These are phyloP conservation scores for Leccinum fuscescens DNA, from an alignment of 1,284 basidiomycete genomes.

Conservation along the genomic window DNA sequence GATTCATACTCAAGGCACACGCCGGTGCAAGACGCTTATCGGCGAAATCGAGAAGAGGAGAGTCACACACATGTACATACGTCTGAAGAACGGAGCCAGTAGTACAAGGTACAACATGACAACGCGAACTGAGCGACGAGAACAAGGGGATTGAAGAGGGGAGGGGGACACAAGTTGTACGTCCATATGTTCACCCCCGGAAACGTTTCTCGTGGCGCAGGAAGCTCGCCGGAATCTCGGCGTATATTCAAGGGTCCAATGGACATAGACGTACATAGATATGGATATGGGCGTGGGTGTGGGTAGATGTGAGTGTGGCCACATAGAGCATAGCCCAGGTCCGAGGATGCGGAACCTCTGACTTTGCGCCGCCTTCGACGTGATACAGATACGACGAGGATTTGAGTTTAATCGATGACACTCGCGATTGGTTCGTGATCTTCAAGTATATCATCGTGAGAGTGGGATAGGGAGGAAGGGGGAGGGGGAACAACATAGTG, in stretches of 20 bases:
- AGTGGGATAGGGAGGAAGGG: slow-evolving; percentile 2
- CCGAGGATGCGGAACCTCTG: slow-evolving; percentile 6
- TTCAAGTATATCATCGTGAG: slow-evolving; percentile 14
- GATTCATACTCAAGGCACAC: not conserved
- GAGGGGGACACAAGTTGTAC: too few relatives aligned
- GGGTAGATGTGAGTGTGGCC: not conserved
- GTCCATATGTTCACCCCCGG: not conserved
- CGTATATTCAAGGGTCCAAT: not conserved
- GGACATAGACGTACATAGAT: not conserved
- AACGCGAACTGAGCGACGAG: not conserved
- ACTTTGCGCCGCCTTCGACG: slow-evolving; percentile 10
- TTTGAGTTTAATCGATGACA: slow-evolving; percentile 20
- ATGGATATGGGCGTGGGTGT: not conserved
- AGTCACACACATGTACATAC: not conserved
- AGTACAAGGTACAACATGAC: not conserved
- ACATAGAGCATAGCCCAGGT: not conserved
- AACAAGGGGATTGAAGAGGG: not conserved
- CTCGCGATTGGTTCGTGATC: slow-evolving; percentile 12
- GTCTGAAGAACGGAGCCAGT: not conserved
- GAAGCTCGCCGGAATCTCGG: not conserved
- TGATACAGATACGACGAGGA: not conserved
- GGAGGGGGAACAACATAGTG: slow-evolving; percentile 11
- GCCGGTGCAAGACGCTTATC: not conserved
- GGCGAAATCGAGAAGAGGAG: not conserved
- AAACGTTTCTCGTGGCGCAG: not conserved